Percentiles rank a stretch among this genome's conserved stretches.
phyloP scores from a whole-genome alignment of 2,329 filamentous ascomycete species.

The Colletotrichum sansevieriae region DNA sequence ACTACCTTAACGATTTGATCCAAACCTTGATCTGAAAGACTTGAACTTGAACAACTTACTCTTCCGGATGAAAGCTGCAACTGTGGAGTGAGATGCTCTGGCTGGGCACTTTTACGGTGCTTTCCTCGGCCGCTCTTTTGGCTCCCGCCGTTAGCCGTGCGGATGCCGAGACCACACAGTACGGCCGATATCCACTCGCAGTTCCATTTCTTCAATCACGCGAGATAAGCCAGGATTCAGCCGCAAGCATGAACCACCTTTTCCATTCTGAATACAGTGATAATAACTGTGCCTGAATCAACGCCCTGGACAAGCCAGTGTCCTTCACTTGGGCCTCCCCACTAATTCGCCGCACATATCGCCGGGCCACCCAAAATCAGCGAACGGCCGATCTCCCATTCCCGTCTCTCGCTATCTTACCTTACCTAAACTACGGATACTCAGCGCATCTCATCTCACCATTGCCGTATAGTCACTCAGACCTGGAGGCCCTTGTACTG shows the following conservation, averaged over 20 bases:
- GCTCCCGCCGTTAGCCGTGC: constrained; percentile 12
- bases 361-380: constrained; percentile 59
- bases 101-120: constrained; percentile 31
- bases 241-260: neutral
- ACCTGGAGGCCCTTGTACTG: too few relatives aligned
- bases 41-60: too few relatives aligned
- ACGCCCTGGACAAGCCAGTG: constrained; percentile 18
- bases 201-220: neutral
- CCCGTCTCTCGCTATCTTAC: too few relatives aligned
- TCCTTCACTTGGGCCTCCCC: constrained; percentile 52
- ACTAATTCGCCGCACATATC: constrained; percentile 71
- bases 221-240: neutral
- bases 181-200: neutral
- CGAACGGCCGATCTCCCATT: constrained; percentile 31
- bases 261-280: constrained; percentile 14
- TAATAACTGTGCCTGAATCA: neutral
- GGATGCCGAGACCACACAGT: neutral
- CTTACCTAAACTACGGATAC: too few relatives aligned
- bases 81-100: constrained; percentile 26
- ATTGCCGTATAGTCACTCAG: too few relatives aligned
- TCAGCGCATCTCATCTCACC: too few relatives aligned
- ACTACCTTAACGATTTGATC: too few relatives aligned
- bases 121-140: constrained; percentile 37
- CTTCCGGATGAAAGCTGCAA: neutral
- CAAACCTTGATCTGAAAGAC: too few relatives aligned